Evolutionary conservation across 768 basidiomycete species (phyloP), one percentile per base, ranked within the genome.

Genomic region (Tricholoma hemisulphureum): DNA sequence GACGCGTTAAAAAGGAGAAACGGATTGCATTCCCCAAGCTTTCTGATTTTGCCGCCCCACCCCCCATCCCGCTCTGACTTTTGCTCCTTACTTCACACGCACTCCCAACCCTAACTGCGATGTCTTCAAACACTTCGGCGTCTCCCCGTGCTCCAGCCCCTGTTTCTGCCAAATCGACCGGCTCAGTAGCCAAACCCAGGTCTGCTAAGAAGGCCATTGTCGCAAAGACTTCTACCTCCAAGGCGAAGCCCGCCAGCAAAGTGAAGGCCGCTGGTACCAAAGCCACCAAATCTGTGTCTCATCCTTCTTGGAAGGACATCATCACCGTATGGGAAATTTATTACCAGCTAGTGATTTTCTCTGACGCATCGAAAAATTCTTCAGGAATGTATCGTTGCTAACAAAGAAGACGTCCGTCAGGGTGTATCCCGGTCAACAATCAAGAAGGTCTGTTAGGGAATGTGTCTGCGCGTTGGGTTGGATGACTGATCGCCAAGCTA

Each of bases 401-500:
- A 86, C 69, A 83, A 82, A 63, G 86, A 87, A 39, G 88, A 89
- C 34, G 76, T 79, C 24, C 85, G 88, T 48, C 63, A 75, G 55
- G 92, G 91, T 58, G 92, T 92, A 35, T 93, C 91, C 13, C 82
- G 93, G 49, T 74, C 77, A 20, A 80, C 80, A 6, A 88, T 95
- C 73, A 95, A 95, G 85, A 91, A 91, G 82, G 87, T 90, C 57
- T 62, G 82, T 69, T 21, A 16, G n/a, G 14, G 5, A 57, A 49
- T 37, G 11, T 24, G n/a, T 51, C 37, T 26, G 11, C 11, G 10
- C 58, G 20, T 31, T 29, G n/a, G n/a, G n/a, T 37, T 54, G 2
- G 26, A 23, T 48, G 46, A 28, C 16, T 66, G 58, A 67, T 65
- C 6, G 41, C 39, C 31, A 59, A 52, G 43, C 58, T 52, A 94